A percentile compares a stretch with the other conserved stretches of the same genome.
These are phyloP conservation scores for Pisolithus sp. DNA, from an alignment of 768 basidiomycete genomes.

Conservation along the genomic window DNA sequence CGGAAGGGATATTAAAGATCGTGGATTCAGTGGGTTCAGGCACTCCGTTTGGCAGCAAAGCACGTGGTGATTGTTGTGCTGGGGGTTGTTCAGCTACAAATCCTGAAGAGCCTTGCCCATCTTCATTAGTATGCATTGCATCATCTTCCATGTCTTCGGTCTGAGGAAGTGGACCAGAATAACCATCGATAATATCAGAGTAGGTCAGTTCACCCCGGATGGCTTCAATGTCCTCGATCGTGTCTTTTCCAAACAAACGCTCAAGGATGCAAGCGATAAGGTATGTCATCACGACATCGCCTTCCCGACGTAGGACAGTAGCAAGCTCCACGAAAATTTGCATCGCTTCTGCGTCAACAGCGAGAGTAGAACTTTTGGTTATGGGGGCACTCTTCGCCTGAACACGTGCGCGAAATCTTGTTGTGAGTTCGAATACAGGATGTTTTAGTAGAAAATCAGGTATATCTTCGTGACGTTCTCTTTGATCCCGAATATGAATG, in stretches of 20 bases:
- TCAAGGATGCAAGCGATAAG: constrained; percentile 87
- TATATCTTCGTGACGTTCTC: constrained; percentile 67
- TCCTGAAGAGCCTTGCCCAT: constrained; percentile 15
- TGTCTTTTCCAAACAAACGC: constrained; percentile 75
- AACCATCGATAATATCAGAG: constrained; percentile 68
- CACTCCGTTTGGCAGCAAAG: constrained; percentile 23
- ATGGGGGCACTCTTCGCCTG: constrained; percentile 76
- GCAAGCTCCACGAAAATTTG: constrained; percentile 57
- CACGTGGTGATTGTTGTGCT: constrained; percentile 3
- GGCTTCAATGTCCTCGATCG: constrained; percentile 68
- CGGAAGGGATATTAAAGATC: constrained; percentile 10
- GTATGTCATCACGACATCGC: constrained; percentile 68
- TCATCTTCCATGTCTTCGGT: constrained; percentile 21
- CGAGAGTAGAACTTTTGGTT: constrained; percentile 54
- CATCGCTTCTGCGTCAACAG: constrained; percentile 65
- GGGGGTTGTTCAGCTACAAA: background rate
- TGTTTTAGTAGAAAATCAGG: constrained; percentile 59
- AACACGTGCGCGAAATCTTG: constrained; percentile 71
- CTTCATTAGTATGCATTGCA: constrained; percentile 14
- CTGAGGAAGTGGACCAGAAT: constrained; percentile 23
- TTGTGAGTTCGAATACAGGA: constrained; percentile 78
- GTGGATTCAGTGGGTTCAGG: constrained; percentile 20
- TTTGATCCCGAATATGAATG: constrained; percentile 83
- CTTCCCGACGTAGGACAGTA: constrained; percentile 55
- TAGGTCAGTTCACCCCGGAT: constrained; percentile 53